Evolutionary conservation across 2,329 filamentous ascomycete species (phyloP).

Genomic region (Colletotrichum lupini): DNA sequence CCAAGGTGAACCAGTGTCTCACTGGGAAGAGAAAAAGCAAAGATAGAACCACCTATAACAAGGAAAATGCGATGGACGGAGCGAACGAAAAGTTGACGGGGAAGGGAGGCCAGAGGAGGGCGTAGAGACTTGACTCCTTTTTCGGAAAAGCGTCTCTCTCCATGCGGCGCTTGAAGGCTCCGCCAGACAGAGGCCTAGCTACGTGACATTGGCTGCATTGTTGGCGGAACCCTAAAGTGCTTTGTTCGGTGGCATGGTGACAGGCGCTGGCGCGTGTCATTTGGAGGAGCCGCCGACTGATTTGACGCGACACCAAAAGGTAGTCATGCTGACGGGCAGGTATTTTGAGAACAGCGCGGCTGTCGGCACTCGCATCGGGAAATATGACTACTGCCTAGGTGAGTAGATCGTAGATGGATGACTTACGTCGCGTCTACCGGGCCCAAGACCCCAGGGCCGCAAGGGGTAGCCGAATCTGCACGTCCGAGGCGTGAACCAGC

Average conservation of each 20-base stretch:
- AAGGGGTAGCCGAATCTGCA: constrained; percentile 14
- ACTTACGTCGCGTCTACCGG: not conserved
- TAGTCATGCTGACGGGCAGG: not conserved
- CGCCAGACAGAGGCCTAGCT: not conserved
- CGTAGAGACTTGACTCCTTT: not conserved
- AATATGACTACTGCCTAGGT: not conserved
- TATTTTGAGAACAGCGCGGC: not conserved
- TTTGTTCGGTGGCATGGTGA: not conserved
- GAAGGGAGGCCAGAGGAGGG: not conserved
- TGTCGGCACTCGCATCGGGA: not conserved
- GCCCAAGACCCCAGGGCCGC: not conserved
- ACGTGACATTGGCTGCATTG: constrained; percentile 13
- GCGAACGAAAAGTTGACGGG: not conserved
- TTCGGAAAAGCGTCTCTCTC: constrained; percentile 6
- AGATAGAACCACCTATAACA: not conserved
- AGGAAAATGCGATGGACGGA: not conserved
- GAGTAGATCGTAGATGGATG: not conserved
- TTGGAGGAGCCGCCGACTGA: not conserved
- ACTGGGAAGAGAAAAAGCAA: not conserved
- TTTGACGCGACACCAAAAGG: not conserved
- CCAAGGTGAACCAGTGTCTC: constrained; percentile 1
- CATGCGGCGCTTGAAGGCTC: constrained; percentile 11
- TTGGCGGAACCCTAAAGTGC: not conserved
- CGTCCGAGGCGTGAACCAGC: not conserved
- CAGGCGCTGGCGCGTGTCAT: not conserved